Base-by-base conservation (phyloP, 352 stramenopile species). In the Pythium volutum region DNA sequence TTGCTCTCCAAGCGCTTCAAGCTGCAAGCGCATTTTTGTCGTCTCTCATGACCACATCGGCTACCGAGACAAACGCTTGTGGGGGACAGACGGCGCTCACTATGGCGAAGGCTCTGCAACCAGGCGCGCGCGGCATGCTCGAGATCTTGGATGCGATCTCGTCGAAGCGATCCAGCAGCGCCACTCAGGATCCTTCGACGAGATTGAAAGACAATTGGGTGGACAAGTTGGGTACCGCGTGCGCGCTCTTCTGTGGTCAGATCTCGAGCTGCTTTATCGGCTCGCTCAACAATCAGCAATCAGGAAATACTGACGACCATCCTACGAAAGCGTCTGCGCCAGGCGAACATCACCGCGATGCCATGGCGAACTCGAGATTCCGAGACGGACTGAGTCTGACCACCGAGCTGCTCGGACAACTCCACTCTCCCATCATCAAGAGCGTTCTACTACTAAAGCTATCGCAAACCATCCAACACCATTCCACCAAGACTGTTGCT, bases 201-300 rank as follows among this genome's bases (percentile, higher is more conserved):
- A 51, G 12, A 29, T 7, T 20, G 16, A 38, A 38, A 14, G 7
- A 27, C 47, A 71, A 70, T 12, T 88, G 76, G 81, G 73, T 88
- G 5, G 36, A 73, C 8, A 69, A 88, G 53, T 62, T 90, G 16
- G 66, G 75, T 59, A 70, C 76, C 33, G 68, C 54, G 6, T 85
- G 70, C 22, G 76, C 71, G 8, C 39, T 77, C 31, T 69, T 88
- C 15, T 86, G 67, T 34, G 78, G 78, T 18, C 83, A 76, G 50
- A 50, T 86, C 1, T 67, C 64, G 0, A 49, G 38, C 25, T 23
- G 22, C 26, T 47, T 53, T 12, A 18, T 67, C 5, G 41, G 3
- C 3, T 33, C 42, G 16, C 3, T 26, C 10, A 33, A 45, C 18
- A 45, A 55, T 39, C 31, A 55, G 18, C 20, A 8, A 29, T 27